Evolutionary conservation across 129 eudicot genomes (phyloP).

Genomic region (Flaveria robusta): DNA sequence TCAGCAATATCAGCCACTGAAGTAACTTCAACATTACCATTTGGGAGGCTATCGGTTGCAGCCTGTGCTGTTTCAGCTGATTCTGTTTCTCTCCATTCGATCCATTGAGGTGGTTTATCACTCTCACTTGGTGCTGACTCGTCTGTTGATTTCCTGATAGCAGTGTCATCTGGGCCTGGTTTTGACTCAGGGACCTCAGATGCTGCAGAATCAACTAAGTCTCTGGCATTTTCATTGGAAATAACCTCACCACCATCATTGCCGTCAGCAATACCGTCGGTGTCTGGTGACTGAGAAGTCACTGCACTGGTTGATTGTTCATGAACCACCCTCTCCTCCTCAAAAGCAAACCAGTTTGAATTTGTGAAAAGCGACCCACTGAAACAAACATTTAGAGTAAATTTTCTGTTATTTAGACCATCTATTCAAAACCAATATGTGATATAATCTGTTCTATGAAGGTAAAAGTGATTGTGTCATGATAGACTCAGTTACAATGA

Average conservation of each 20-base stretch:
- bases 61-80: slow-evolving; percentile 40
- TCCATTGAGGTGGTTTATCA: slow-evolving; percentile 67
- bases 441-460: background rate
- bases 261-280: slow-evolving; percentile 29
- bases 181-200: slow-evolving; percentile 45
- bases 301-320: slow-evolving; percentile 46
- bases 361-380: slow-evolving; percentile 89
- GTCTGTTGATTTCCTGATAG: slow-evolving; percentile 24
- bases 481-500: too few species aligned
- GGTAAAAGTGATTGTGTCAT: too few species aligned
- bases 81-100: slow-evolving; percentile 65
- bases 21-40: slow-evolving; percentile 45
- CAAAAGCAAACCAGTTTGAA: slow-evolving; percentile 93
- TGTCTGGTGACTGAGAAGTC: slow-evolving; percentile 52
- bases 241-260: slow-evolving; percentile 34
- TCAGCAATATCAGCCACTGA: slow-evolving; percentile 20
- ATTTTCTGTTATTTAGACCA: background rate
- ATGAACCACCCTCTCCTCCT: slow-evolving; percentile 54
- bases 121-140: slow-evolving; percentile 38
- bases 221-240: slow-evolving; percentile 28
- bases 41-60: slow-evolving; percentile 37
- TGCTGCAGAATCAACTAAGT: slow-evolving; percentile 44
- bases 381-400: slow-evolving; percentile 21
- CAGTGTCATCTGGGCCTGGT: slow-evolving; percentile 37
- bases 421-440: background rate